Evolutionary conservation across 2,329 filamentous ascomycete genomes (phyloP), one percentile per base, ranked within the genome.

Genomic region (Exophiala xenobiotica): DNA sequence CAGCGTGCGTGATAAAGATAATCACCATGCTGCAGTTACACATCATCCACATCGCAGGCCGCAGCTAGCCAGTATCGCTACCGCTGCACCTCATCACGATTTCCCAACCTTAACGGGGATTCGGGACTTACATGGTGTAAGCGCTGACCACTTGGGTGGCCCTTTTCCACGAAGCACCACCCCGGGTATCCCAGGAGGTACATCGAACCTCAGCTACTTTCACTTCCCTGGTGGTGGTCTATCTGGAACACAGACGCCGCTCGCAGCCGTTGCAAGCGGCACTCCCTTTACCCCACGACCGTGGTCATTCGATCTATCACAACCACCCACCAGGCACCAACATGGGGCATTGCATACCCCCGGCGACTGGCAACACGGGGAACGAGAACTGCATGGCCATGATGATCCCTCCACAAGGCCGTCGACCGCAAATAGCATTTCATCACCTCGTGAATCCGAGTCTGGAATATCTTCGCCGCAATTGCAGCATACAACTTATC

Each of bases 121-220:
- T 14, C 49, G 31, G 19, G 55, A 53, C 12, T 22, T 40, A 16
- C 19, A 22, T 24, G 35, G 20, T 6, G 20, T 9, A 71, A 73
- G 52, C 52, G 49, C 67, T 67, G 52, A 64, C 70, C 33, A 72
- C 68, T 33, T 65, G 65, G 67, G 70, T 20, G 54, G 53, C 46
- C 71, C 74, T 46, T 69, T 75, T 33, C 70, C 71, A 38, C 68
- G 74, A 48, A 66, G 73, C 24, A 68, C 69, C 41, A 75, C 74
- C 2, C 74, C 74, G 2, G 73, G 71, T 9, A 74, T 76, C 18
- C 73, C 73, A 4, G 74, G 72, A 27, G 73, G 74, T 4, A 77
- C 74, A 3, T 76, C 74, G n/a, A 76, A 74, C 46, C 59, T 75
- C 20, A 70, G 69, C 33, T 77, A 77, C 58, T 72, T 75, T 57